Base-by-base conservation (phyloP, 495 filamentous ascomycete species). In the Beverwykella pulmonaria region DNA sequence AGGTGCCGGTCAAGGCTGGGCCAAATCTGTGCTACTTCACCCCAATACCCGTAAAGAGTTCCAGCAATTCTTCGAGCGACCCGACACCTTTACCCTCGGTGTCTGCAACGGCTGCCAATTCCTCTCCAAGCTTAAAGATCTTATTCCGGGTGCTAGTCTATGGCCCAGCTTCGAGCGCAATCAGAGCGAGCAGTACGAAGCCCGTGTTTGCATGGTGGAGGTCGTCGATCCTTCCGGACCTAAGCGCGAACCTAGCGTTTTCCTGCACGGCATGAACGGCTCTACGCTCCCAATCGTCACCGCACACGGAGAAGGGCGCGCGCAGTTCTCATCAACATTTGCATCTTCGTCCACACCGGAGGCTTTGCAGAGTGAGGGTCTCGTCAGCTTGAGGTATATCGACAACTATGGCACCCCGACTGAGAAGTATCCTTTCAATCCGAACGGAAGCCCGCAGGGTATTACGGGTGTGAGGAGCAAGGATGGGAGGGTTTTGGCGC, bases 81-180 rank as follows among this genome's bases (percentile, higher is more conserved):
- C 86, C 34, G 90, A 97, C 68, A 97, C 94, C 9, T 98, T 98
- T 77, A 85, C 90, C 8, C 83, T 98, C 0, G 94, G 95, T 55
- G 93, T 98, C 25, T 98, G 94, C 84, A 98, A 98, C 75, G 94
- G 94, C 50, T 97, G 94, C 70, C 94, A 98, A 77, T 97, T 98
- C 86, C 82, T 98, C 22, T 89, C 87, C 14, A 86, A 89, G 19
- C 82, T 98, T 17, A 90, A 89, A 73, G 86, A 88, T 26, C 78
- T 96, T 32, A 95, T 98, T 64, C 93, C 92, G 2, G 94, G 95
- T 23, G 86, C 93, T 5, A 79, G 86, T 55, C 76, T 87, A 78
- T 98, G 92, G 92, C 94, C 94, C 1, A 86, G 83, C 27, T 98
- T 98, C 78, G 88, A 91, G 65, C 82, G 88, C 53, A 98, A 98